Evolutionary conservation across 129 eudicot genomes (phyloP), one percentile per base, ranked within the genome.

Genomic region (Scalesia atractyloides): DNA sequence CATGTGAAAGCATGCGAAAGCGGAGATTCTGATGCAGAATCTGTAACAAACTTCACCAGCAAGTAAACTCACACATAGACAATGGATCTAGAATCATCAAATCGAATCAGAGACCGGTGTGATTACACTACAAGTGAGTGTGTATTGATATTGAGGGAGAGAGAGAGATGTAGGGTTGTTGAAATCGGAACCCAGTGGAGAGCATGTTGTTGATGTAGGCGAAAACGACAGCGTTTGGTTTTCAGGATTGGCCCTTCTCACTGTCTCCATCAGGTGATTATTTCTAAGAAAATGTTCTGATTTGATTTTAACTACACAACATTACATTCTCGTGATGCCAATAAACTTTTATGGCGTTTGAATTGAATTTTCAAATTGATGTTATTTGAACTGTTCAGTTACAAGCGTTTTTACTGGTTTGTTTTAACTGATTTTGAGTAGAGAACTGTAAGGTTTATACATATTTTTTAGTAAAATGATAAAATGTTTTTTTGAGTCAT

Each of bases 121-220:
- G 16, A 66, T 17, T 11, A 56, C 56, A 63, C 2, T 24, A 24
- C 30, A 14, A 15, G 41, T 56, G 7, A 56, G 20, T 20, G 34
- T 44, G 34, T 66, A 75, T 54, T 0, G 19, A 43, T n/a, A n/a
- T n/a, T n/a, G 73, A 67, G 80, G 66, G 66, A 68, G 67, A 75
- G 80, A 73, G 20, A 44, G 74, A 67, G 80, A 76, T 76, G 74
- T 76, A 75, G 80, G 80, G 73, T 75, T 53, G 33, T 0, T 56
- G 5, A 67, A 75, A 30, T 44, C 26, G 68, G 73, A 76, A 66
- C 73, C 73, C 73, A 41, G 64, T 58, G 59, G 73, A 66, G 59
- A 53, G 57, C 8, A 67, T n/a, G 36, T 59, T 59, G 60, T 26
- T 46, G 77, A 60, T 73, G 77, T 73, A 61, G 69, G 77, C 69